These are phyloP conservation scores for Neolentinus lepideus DNA, from an alignment of 1,284 basidiomycete genomes.

Conservation along the genomic window DNA sequence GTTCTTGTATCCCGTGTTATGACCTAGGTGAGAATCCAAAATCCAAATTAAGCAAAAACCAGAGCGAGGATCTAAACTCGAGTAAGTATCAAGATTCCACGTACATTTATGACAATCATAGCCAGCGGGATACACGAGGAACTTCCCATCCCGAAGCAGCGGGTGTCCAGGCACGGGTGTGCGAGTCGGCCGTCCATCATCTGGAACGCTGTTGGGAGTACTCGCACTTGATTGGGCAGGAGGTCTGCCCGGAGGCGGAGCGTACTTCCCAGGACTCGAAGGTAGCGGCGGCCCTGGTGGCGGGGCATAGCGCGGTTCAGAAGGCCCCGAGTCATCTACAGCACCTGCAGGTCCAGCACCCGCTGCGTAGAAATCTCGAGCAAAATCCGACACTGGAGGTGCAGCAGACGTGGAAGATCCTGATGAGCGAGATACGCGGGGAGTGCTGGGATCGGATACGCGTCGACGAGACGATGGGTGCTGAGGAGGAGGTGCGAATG, in stretches of 20 bases:
- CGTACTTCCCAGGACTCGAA: slow-evolving; percentile 15
- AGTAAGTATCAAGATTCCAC: no score
- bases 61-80: slow-evolving; percentile 1
- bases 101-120: slow-evolving; percentile 58
- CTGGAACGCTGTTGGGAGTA: slow-evolving; percentile 13
- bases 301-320: slow-evolving; percentile 14
- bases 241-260: slow-evolving; percentile 9
- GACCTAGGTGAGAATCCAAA: slow-evolving; percentile 36
- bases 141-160: slow-evolving; percentile 46
- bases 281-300: slow-evolving; percentile 19
- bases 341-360: slow-evolving; percentile 20
- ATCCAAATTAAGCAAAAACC: not conserved
- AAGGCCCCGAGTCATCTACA: not conserved
- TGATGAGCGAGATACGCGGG: no score
- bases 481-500: slow-evolving; percentile 7
- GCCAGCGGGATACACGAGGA: slow-evolving; percentile 62
- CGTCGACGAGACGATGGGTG: slow-evolving; percentile 6
- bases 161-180: slow-evolving; percentile 59
- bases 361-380: slow-evolving; percentile 47
- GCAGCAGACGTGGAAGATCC: no score
- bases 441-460: no score
- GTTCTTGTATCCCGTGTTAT: slow-evolving; percentile 66
- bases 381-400: slow-evolving; percentile 43
- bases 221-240: slow-evolving; percentile 7
- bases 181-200: slow-evolving; percentile 54